phyloP scores from a whole-genome alignment of 371 early-diverging fungal species.

The Mycotypha africana region DNA sequence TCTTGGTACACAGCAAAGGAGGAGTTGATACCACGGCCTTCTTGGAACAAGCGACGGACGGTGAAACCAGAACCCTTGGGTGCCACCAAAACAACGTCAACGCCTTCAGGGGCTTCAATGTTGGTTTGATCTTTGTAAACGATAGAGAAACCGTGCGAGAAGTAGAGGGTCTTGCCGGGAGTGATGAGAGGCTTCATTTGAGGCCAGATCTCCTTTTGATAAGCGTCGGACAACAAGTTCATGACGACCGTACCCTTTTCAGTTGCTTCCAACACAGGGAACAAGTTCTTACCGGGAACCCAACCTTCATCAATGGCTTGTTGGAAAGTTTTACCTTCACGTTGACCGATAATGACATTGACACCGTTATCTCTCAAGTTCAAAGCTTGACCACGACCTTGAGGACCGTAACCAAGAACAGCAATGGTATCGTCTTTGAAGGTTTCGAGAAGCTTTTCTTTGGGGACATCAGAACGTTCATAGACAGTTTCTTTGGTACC shows the following conservation, averaged over 20 bases:
- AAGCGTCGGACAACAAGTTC: conserved; percentile 96
- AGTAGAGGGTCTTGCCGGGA: conserved; percentile 97
- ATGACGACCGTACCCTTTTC: conserved; percentile 89
- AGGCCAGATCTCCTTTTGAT: conserved; percentile 91
- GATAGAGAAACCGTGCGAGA: conserved; percentile 96
- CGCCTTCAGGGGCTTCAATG: conserved; percentile 83
- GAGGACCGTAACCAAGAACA: conserved; percentile 96
- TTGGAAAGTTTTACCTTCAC: conserved; percentile 92
- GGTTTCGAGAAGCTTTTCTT: conserved; percentile 83
- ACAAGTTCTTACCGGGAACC: conserved; percentile 94
- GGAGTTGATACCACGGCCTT: conserved; percentile 97
- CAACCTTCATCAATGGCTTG: conserved; percentile 94
- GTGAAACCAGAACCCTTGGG: conserved; percentile 97
- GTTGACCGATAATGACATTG: conserved; percentile 93
- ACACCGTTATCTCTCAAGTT: conserved; percentile 96
- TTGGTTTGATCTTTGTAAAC: conserved; percentile 91
- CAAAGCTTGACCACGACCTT: conserved; percentile 94
- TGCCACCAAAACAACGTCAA: conserved; percentile 95
- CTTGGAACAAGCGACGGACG: conserved; percentile 93
- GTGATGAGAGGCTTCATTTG: conserved; percentile 85
- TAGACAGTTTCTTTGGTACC: conserved; percentile 90
- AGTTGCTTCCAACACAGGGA: conserved; percentile 89
- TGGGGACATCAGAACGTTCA: conserved; percentile 93
- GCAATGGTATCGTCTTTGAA: conserved; percentile 94
- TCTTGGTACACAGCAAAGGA: conserved; percentile 96